Evolutionary conservation across 768 basidiomycete genomes (phyloP).

Genomic region (Gymnopilus junonius): DNA sequence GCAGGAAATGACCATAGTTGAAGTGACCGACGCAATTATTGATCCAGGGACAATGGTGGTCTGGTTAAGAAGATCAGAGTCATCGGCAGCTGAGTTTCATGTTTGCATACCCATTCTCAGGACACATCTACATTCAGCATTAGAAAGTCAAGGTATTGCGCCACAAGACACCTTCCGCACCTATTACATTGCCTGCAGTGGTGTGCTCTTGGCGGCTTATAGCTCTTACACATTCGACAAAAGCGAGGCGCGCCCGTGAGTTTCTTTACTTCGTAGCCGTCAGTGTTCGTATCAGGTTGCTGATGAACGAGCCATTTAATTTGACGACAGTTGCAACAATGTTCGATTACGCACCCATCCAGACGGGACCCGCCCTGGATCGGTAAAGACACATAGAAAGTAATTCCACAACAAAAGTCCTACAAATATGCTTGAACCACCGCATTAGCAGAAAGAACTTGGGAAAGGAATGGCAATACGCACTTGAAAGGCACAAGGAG

Average conservation of each 20-base stretch:
- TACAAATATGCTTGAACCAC: conserved; percentile 63
- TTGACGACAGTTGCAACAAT: background rate
- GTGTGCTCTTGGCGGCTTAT: conserved; percentile 89
- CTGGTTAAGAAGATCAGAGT: conserved; percentile 39
- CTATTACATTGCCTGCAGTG: conserved; percentile 90
- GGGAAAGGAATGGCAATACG: conserved; percentile 28
- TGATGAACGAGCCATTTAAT: conserved; percentile 30
- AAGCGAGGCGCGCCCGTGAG: conserved; percentile 81
- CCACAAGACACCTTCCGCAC: conserved; percentile 42
- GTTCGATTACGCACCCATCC: conserved; percentile 63
- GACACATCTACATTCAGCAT: conserved; percentile 59
- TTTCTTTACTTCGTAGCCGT: conserved; percentile 91
- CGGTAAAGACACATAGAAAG: conserved; percentile 76
- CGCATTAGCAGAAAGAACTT: conserved; percentile 9
- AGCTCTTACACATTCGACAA: conserved; percentile 84
- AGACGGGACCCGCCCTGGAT: conserved; percentile 84
- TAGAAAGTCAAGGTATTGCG: background rate
- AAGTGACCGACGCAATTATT: conserved; percentile 94
- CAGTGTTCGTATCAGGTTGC: conserved; percentile 75
- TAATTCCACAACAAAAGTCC: conserved; percentile 89
- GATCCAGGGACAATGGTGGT: conserved; percentile 93
- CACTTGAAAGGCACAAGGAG: conserved; percentile 94
- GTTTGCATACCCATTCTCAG: conserved; percentile 80
- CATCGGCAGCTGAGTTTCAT: background rate
- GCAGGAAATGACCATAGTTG: conserved; percentile 89